Percentiles rank a stretch among this genome's conserved stretches.
These are phyloP conservation scores for Diversispora epigaea DNA, from an alignment of 192 early-diverging fungal genomes.

Conservation along the genomic window DNA sequence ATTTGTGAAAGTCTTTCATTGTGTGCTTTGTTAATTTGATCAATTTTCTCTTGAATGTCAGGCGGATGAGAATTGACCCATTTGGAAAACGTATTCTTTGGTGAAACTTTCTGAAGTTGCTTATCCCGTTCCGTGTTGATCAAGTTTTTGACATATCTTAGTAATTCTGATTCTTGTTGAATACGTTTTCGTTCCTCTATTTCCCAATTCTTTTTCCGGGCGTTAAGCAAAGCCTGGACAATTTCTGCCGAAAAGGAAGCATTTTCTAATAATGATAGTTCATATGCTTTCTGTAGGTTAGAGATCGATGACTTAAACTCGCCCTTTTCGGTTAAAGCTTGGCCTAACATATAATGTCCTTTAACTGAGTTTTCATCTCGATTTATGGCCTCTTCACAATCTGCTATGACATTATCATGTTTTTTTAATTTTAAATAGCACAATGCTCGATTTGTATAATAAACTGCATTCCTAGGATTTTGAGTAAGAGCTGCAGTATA, in stretches of 20 bases:
- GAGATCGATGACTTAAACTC: constrained; percentile 38
- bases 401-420: constrained; percentile 55
- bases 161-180: constrained; percentile 57
- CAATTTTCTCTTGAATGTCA: not conserved
- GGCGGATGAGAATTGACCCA: not conserved
- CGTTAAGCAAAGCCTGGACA: constrained; percentile 54
- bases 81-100: constrained; percentile 17
- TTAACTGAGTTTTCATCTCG: constrained; percentile 68
- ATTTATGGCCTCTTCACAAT: constrained; percentile 66
- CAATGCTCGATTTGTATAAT: constrained; percentile 83
- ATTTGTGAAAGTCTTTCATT: constrained; percentile 43
- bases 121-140: constrained; percentile 59
- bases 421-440: constrained; percentile 67
- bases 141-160: constrained; percentile 61
- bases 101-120: constrained; percentile 35
- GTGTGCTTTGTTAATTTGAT: constrained; percentile 35
- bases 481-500: constrained; percentile 78
- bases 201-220: constrained; percentile 73
- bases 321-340: constrained; percentile 47
- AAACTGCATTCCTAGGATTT: constrained; percentile 59
- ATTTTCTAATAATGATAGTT: constrained; percentile 56
- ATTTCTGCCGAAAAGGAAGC: constrained; percentile 66
- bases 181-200: constrained; percentile 54
- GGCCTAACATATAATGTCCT: constrained; percentile 67
- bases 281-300: constrained; percentile 48